phyloP scores from a whole-genome alignment of 164 flowering plant species.

The Dillenia suffruticosa region DNA sequence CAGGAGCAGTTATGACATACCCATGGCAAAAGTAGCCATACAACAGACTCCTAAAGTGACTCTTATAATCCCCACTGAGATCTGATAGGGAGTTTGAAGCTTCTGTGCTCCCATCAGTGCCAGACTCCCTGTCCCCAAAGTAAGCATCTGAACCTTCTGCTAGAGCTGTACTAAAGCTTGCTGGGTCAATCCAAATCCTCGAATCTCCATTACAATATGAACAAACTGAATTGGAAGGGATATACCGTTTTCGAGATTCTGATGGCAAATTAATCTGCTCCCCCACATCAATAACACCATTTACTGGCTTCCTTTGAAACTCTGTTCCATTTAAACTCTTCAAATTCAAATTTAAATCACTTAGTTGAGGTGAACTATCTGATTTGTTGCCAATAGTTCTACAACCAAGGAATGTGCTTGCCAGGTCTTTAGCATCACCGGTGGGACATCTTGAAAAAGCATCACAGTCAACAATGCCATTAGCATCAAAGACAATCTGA shows the following conservation, averaged over 20 bases:
- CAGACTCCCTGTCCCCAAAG: constrained; percentile 13
- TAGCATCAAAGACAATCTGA: neutral
- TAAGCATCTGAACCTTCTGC: constrained; percentile 10
- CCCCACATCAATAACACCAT: too few relatives aligned
- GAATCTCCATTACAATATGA: too few relatives aligned
- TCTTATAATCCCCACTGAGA: constrained; percentile 53
- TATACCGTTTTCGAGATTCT: too few relatives aligned
- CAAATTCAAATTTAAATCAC: too few relatives aligned
- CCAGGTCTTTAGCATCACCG: constrained; percentile 19
- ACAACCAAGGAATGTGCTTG: constrained; percentile 4
- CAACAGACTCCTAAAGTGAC: constrained; percentile 32
- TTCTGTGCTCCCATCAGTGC: constrained; percentile 19
- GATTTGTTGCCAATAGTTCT: constrained; percentile 8
- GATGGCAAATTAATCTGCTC: too few relatives aligned
- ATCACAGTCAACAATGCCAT: neutral
- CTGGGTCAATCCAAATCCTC: too few relatives aligned
- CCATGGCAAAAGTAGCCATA: constrained; percentile 36
- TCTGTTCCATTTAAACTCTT: too few relatives aligned
- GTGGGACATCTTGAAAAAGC: constrained; percentile 7
- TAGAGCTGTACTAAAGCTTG: constrained; percentile 1
- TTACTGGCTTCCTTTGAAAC: too few relatives aligned
- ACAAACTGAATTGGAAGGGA: too few relatives aligned
- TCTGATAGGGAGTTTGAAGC: constrained; percentile 29
- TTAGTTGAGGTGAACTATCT: constrained; percentile 6
- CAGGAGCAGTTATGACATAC: constrained; percentile 17